Evolutionary conservation across 441 rosid species (phyloP), one percentile per base, ranked within the genome.

Genomic region (Mallotus japonicus): DNA sequence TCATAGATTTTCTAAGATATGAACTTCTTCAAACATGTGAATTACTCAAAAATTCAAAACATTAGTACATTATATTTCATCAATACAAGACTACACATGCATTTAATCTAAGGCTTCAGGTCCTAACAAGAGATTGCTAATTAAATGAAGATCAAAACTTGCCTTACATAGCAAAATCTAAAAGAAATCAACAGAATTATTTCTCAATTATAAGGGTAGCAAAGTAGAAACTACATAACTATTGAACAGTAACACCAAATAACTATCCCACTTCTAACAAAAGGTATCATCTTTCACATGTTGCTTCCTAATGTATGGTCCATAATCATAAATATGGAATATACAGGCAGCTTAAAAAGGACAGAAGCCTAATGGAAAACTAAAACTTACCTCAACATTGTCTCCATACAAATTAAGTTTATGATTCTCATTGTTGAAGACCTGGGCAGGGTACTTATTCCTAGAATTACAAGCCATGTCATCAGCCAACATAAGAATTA

Each of bases 391-490:
- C 97, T 96, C 97, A 60, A 93, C 97, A 68, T 96, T 96, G 83
- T 96, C 98, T 62, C 99, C 99, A 68, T 96, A 96, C 40, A 96
- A 85, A 81, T 96, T 96, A 78, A 90, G 93, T 59, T 88, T 81
- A 70, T 93, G 99, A 79, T 96, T 93, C 75, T 96, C 97, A 73
- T 92, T 96, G 83, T 93, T 96, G 80, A 96, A 96, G 70, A 93
- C 99, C 86, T 96, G 98, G 44, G 99, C 99, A 65, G 98, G 99
- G 69, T 85, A 90, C 80, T 92, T 89, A 76, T 93, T 96, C 85
- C 99, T 87, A 61, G 97, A 79, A 84, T 96, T 96, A 78, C 97
- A 96, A 44, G 97, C 98, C 97, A 96, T 93, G 72, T 96, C 98
- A 90, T 96, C 99, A 3, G 96, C 97, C 77, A 93, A 87, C 98